Base-by-base conservation (phyloP, 768 basidiomycete genomes). In the Phylloporus sp. region DNA sequence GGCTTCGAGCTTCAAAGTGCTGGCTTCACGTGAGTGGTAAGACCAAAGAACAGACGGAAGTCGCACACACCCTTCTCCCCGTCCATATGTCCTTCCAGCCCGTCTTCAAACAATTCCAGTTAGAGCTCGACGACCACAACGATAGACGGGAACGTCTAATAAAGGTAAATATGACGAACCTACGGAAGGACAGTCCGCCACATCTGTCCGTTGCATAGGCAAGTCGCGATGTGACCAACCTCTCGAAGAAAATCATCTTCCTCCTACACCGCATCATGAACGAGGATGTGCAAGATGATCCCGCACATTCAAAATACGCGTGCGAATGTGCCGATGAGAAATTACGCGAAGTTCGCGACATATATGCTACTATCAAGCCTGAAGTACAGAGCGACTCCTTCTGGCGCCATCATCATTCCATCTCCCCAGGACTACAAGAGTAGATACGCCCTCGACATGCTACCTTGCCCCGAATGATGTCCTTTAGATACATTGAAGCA, bases 211-310 rank as follows among this genome's bases (percentile, higher is more conserved):
- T 23, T 24, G 39, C 38, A 36, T 63, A 90, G 88, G 75, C 79
- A 31, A 85, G 82, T 61, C 82, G 95, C 28, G 93, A 96, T 67
- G 78, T 91, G 41, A 97, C 94, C 21, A 88, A 83, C 56, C 74
- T 88, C 28, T 91, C 92, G 42, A 99, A 99, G 67, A 94, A 90
- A 68, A 74, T 82, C 54, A 97, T 99, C 53, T 98, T 98, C 62
- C 81, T 90, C 32, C 74, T 97, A 5, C 95, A 97, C 60, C 85
- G 92, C 40, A 69, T 83, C 48, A 67, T 76, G 54, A 72, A 70
- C 28, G 76, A 77, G 44, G 69, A 71, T 14, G 61, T 59, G 15
- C 41, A 57, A 42, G 54, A 62, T 2, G 57, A 59, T 29, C 40
- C 36, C n/a, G 48, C 59, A 38, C 53, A 55, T n/a, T 67, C 71